Evolutionary conservation across 345 rosid genomes (phyloP).

Genomic region (Brassica cretica): DNA sequence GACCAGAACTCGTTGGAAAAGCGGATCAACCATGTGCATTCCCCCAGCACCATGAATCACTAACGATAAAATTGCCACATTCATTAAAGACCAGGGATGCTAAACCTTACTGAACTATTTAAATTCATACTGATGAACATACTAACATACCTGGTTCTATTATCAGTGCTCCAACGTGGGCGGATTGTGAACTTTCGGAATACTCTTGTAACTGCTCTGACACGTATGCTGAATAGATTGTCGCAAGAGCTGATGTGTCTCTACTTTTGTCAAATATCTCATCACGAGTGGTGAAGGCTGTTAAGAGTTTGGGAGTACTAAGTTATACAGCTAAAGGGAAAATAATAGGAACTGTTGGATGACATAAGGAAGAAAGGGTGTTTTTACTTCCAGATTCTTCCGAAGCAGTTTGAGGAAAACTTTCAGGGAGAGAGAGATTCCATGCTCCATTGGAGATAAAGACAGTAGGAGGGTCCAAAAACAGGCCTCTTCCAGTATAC

Average conservation of each 20-base stretch:
- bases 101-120: slow-evolving; percentile 4
- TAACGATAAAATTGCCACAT: slow-evolving; percentile 34
- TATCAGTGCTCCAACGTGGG: slow-evolving; percentile 74
- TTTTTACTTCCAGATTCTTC: slow-evolving; percentile 49
- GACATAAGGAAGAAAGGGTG: slow-evolving; percentile 5
- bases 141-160: slow-evolving; percentile 83
- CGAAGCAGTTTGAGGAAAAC: slow-evolving; percentile 38
- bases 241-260: slow-evolving; percentile 65
- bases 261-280: slow-evolving; percentile 66
- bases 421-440: slow-evolving; percentile 68
- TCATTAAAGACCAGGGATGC: background rate
- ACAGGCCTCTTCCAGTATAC: slow-evolving; percentile 93
- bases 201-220: slow-evolving; percentile 49
- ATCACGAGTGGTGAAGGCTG: slow-evolving; percentile 70
- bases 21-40: slow-evolving; percentile 97
- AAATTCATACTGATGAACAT: background rate
- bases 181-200: slow-evolving; percentile 39
- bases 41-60: slow-evolving; percentile 97
- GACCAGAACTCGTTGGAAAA: slow-evolving; percentile 83
- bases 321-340: background rate
- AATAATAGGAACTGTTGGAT: background rate
- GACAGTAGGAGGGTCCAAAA: slow-evolving; percentile 88
- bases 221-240: slow-evolving; percentile 58
- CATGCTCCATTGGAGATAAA: slow-evolving; percentile 59
- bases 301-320: slow-evolving; percentile 26